Base-by-base conservation (phyloP, 2,329 filamentous ascomycete genomes). In the Diaporthe sp. region DNA sequence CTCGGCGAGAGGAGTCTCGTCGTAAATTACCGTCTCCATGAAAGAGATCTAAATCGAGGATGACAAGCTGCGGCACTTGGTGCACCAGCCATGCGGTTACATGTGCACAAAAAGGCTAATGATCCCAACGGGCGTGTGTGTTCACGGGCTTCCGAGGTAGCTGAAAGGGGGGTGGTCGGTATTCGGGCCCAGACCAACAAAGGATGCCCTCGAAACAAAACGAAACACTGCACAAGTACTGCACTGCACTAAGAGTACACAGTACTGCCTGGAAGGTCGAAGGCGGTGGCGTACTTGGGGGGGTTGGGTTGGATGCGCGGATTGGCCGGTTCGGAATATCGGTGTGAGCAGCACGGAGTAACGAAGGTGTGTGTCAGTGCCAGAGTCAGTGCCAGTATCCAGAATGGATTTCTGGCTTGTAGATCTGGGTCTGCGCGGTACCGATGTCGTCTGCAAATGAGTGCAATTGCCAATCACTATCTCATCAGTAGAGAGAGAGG, bases 21-120 rank as follows among this genome's bases (percentile, higher is more conserved):
- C 91, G 85, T 94, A 94, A 79, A 98, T 91, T 80, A 98, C 89
- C 81, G 94, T 92, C 89, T 98, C 96, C 96, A 98, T 97, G 83
- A 73, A 75, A 70, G 55, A 70, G 65, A 73, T 63, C 70, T 71
- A 39, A 66, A 75, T 63, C 70, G 63, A 39, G 44, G n/a, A 30
- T 53, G 19, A 58, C 44, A n/a, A 37, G 72, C 32, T 32, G 66
- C 59, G 68, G 72, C 66, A 69, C 66, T 72, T 59, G 56, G 58
- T 65, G 73, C 69, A 72, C 55, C 69, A 61, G 70, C 70, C 70
- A 71, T 71, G 56, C 70, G 56, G 56, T 71, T 68, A 50, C 70
- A 53, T 71, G 70, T 71, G 70, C 70, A 71, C 70, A 65, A 71
- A 71, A 61, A 58, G 68, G 53, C 44, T 63, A 63, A 63, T 71